phyloP scores from a whole-genome alignment of 805 yeast genomes.

The Gaillardinia entomophila region DNA sequence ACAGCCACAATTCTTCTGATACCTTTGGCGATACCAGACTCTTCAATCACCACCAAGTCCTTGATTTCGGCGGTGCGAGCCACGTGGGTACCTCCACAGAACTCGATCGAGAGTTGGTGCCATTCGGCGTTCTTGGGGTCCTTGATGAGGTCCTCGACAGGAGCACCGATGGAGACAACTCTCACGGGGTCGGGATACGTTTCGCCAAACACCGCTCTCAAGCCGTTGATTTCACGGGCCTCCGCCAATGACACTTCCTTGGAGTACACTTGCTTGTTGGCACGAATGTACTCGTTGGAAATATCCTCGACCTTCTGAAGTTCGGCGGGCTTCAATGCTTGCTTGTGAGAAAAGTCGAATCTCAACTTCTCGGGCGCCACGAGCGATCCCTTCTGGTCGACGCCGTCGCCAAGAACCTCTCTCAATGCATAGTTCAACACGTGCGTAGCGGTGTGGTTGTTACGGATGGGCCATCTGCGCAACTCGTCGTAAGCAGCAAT shows the following conservation, averaged over 20 bases:
- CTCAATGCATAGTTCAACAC: conserved; percentile 84
- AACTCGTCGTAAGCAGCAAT: conserved; percentile 87
- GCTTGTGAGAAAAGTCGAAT: conserved; percentile 93
- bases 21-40: conserved; percentile 97
- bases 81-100: conserved; percentile 99
- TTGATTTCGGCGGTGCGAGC: conserved; percentile 88
- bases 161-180: conserved; percentile 91
- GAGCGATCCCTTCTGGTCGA: conserved; percentile 94
- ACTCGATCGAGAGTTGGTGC: conserved; percentile 78
- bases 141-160: conserved; percentile 73
- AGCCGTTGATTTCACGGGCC: conserved; percentile 75
- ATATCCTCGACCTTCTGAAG: conserved; percentile 70
- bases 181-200: conserved; percentile 98
- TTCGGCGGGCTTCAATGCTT: conserved; percentile 69
- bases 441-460: conserved; percentile 98
- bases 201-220: conserved; percentile 98
- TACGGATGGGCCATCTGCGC: conserved; percentile 94
- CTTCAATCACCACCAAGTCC: conserved; percentile 85
- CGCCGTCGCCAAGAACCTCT: conserved; percentile 77
- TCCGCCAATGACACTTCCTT: conserved; percentile 70
- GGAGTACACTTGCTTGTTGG: conserved; percentile 68
- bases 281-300: conserved; percentile 64
- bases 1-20: conserved; percentile 97
- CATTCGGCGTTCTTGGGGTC: conserved; percentile 72
- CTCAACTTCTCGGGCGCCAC: conserved; percentile 94